Base-by-base conservation (phyloP, 176 grass and related monocot genomes). In the Cymbopogon citratus region DNA sequence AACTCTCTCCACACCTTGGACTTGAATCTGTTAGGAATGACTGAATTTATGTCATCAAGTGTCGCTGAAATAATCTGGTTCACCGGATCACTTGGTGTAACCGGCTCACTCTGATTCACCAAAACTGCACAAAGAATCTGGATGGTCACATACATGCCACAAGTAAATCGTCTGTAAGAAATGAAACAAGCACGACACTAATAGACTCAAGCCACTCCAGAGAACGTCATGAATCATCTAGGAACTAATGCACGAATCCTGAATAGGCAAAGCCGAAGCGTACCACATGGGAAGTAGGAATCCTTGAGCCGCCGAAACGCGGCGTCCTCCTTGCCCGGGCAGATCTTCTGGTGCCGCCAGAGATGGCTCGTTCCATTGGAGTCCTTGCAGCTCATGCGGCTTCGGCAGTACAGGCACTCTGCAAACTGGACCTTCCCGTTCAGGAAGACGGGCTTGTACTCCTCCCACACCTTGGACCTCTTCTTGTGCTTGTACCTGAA, bases 1-100 rank as follows among this genome's bases (percentile, higher is more conserved):
- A 90, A 90, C 68, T 90, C 88, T 34, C 63, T 90, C 88, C 88
- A 90, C 61, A 90, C 88, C 84, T 86, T 90, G 0, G 88, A 90
- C 69, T 83, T 90, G 84, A 90, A 90, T 90, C 80, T 90, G 68
- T 69, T 86, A 18, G 83, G 79, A 69, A 65, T 74, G n/a, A 48
- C 46, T 16, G 73, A 74, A 23, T 35, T 77, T 10, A 83, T 83
- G 38, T 86, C 74, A 1, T 51, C 79, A 51, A 90, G 46, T 3
- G 84, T 74, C 60, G 74, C 84, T 0, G 79, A 46, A 19, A 83
- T 74, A 51, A 86, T 74, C 23, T 73, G 74, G 48, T 63, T 74
- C 13, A 59, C 74, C 0, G 74, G 73, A 78, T 90, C 79, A 63
- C 67, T 60, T 27, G 64, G 83, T 46, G 83, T 81, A 27, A 65